phyloP scores from a whole-genome alignment of 495 filamentous ascomycete genomes.

The Neurospora sp. region DNA sequence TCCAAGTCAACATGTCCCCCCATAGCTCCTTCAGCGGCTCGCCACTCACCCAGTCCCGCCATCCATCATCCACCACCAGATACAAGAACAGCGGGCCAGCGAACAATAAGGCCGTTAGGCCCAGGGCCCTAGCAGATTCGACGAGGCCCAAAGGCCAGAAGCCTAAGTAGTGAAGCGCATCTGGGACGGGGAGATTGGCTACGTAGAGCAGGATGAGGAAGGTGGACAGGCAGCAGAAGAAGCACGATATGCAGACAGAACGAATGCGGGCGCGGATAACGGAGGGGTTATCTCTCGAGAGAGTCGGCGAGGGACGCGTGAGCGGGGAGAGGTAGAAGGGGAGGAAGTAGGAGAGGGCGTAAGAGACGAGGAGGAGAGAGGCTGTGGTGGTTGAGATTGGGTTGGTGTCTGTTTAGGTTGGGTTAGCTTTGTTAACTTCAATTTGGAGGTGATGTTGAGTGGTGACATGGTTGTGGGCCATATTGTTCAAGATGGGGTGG shows the following conservation, averaged over 20 bases:
- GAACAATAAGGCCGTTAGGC: slow-evolving; percentile 73
- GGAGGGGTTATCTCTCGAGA: slow-evolving; percentile 79
- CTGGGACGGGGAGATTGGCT: slow-evolving; percentile 23
- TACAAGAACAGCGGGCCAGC: slow-evolving; percentile 72
- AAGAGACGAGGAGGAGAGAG: slow-evolving; percentile 44
- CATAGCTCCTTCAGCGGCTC: slow-evolving; percentile 20
- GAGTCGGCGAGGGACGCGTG: slow-evolving; percentile 69
- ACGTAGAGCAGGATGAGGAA: slow-evolving; percentile 43
- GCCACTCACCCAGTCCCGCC: slow-evolving; percentile 50
- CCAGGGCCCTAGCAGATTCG: slow-evolving; percentile 48
- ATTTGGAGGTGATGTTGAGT: not conserved
- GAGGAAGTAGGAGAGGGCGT: slow-evolving; percentile 78
- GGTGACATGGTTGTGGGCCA: not conserved
- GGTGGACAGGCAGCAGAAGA: slow-evolving; percentile 49
- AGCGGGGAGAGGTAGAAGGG: slow-evolving; percentile 78
- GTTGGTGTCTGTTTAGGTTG: not conserved
- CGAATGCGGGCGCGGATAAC: slow-evolving; percentile 82
- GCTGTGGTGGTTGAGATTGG: slow-evolving; percentile 15
- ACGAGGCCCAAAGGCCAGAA: slow-evolving; percentile 59
- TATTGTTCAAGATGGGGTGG: too few species aligned
- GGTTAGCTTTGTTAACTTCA: not conserved
- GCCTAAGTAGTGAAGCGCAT: slow-evolving; percentile 57
- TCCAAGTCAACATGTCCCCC: slow-evolving; percentile 41
- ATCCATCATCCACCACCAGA: slow-evolving; percentile 59
- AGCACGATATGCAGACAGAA: slow-evolving; percentile 61